Evolutionary conservation across 2,329 filamentous ascomycete species (phyloP).

Genomic region (Knoxdaviesia proteae): DNA sequence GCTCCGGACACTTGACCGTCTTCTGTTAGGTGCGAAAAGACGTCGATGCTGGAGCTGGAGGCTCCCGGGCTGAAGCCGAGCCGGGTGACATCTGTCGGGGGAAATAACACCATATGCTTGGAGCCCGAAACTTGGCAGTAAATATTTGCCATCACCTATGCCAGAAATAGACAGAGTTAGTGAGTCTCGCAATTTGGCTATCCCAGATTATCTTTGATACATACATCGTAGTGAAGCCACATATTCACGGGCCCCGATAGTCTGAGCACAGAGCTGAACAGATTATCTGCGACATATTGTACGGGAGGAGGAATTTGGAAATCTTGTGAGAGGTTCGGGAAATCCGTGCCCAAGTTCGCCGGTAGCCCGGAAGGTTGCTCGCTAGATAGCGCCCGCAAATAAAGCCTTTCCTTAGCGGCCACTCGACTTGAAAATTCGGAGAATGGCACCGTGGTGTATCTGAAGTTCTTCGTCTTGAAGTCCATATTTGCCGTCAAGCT

Average conservation of each 20-base stretch:
- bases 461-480: conserved; percentile 68
- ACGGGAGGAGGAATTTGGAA: conserved; percentile 49
- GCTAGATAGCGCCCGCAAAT: conserved; percentile 58
- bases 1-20: conserved; percentile 8
- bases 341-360: conserved; percentile 51
- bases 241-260: conserved; percentile 65
- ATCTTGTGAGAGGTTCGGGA: conserved; percentile 45
- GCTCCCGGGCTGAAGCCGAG: conserved; percentile 55
- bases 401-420: conserved; percentile 39
- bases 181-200: too few relatives aligned
- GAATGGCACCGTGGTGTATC: conserved; percentile 49
- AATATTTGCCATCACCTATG: conserved; percentile 65
- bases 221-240: conserved; percentile 77
- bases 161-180: background rate
- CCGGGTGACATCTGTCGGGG: conserved; percentile 49
- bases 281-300: conserved; percentile 31
- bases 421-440: conserved; percentile 42
- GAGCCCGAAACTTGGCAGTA: conserved; percentile 59
- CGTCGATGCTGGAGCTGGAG: conserved; percentile 59
- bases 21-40: conserved; percentile 31
- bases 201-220: conserved; percentile 6
- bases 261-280: conserved; percentile 60
- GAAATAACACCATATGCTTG: conserved; percentile 59
- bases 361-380: conserved; percentile 47
- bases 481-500: conserved; percentile 47